Conservation (phyloP, 169 alveolate species). For the Ichthyophthirius multifiliis region DNA sequence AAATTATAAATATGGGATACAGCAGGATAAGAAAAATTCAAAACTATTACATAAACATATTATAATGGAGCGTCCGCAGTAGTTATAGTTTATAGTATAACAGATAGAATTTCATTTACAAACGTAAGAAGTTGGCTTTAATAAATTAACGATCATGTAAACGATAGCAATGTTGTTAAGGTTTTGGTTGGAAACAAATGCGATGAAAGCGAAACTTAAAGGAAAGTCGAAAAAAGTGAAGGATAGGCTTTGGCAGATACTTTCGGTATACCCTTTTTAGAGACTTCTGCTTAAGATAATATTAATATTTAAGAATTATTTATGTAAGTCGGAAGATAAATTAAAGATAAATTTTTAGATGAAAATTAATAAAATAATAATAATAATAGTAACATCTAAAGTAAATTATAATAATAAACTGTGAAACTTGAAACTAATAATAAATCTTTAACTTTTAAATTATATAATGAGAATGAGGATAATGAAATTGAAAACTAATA, state of each 20-base stretch:
- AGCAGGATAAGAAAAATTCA: constrained; percentile 81
- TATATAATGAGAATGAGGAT: too few relatives aligned
- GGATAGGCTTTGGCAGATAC: constrained; percentile 65
- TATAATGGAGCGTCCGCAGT: constrained; percentile 83
- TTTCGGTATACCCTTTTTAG: constrained; percentile 64
- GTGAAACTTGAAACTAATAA: too few relatives aligned
- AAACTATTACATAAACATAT: constrained; percentile 78
- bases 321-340: constrained; percentile 33
- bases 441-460: too few relatives aligned
- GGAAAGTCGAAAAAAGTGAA: constrained; percentile 46
- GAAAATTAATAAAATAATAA: too few relatives aligned
- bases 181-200: constrained; percentile 76
- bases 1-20: constrained; percentile 82
- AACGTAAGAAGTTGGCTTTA: constrained; percentile 75
- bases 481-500: too few relatives aligned
- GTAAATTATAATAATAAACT: too few relatives aligned
- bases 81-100: constrained; percentile 67
- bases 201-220: constrained; percentile 63
- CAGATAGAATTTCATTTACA: constrained; percentile 62
- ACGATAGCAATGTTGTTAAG: constrained; percentile 64
- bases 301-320: constrained; percentile 49
- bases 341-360: too few relatives aligned
- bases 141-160: constrained; percentile 47
- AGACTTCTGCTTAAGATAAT: constrained; percentile 55
- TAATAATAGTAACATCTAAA: too few relatives aligned